These are phyloP conservation scores for Colletotrichum phormii DNA, from an alignment of 2,329 filamentous ascomycete species.

Conservation along the genomic window DNA sequence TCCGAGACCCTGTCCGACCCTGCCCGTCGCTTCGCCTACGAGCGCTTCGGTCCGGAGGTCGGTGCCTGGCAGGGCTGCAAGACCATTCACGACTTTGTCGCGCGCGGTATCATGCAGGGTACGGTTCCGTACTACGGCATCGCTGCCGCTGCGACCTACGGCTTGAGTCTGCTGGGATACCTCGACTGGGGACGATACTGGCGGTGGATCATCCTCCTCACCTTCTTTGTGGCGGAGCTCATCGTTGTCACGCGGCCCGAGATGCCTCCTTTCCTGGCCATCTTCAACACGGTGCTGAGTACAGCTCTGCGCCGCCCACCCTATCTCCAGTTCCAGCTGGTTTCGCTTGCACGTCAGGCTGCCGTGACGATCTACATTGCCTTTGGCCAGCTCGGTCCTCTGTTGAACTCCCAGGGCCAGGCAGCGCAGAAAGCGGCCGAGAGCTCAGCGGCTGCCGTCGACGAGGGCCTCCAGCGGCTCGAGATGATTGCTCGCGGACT, in stretches of 20 bases:
- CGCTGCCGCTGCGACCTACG: slow-evolving; percentile 68
- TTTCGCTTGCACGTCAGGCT: slow-evolving; percentile 80
- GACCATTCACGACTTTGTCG: slow-evolving; percentile 79
- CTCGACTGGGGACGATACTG: slow-evolving; percentile 75
- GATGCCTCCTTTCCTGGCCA: slow-evolving; percentile 56
- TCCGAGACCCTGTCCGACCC: slow-evolving; percentile 85
- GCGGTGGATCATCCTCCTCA: slow-evolving; percentile 69
- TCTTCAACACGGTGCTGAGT: slow-evolving; percentile 58
- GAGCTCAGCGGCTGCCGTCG: slow-evolving; percentile 41
- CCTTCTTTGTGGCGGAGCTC: slow-evolving; percentile 67
- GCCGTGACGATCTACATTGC: slow-evolving; percentile 86
- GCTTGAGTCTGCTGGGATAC: slow-evolving; percentile 74
- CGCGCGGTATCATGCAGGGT: slow-evolving; percentile 69
- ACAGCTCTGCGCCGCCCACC: slow-evolving; percentile 61
- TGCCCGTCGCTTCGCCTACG: slow-evolving; percentile 85
- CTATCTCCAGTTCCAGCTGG: slow-evolving; percentile 87
- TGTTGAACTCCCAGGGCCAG: slow-evolving; percentile 61
- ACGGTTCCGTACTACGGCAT: slow-evolving; percentile 71
- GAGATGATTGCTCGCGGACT: slow-evolving; percentile 68
- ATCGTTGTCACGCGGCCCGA: slow-evolving; percentile 66
- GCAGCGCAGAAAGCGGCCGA: slow-evolving; percentile 41
- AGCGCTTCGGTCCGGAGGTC: slow-evolving; percentile 84
- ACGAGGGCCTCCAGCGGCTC: slow-evolving; percentile 71
- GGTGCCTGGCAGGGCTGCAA: slow-evolving; percentile 73
- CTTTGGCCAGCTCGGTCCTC: slow-evolving; percentile 81